These are phyloP conservation scores for Aciculosporium take DNA, from an alignment of 2,329 filamentous ascomycete genomes.

Conservation along the genomic window DNA sequence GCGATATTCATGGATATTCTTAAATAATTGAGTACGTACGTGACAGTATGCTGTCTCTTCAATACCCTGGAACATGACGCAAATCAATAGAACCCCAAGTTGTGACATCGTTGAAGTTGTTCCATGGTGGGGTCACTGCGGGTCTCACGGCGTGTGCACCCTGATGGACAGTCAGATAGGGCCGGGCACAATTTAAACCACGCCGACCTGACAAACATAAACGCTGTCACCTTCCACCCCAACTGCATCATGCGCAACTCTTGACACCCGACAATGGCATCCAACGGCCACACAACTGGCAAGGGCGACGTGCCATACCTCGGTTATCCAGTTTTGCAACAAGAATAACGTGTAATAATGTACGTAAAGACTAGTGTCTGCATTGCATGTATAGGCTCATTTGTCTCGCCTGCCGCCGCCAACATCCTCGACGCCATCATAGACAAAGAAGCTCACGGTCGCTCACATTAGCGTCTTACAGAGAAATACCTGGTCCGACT, in stretches of 20 bases:
- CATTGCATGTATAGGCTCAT: background rate
- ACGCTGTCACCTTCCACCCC: background rate
- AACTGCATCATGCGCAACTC: background rate
- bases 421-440: background rate
- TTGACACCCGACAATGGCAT: too few species aligned
- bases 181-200: too few species aligned
- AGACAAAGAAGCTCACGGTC: background rate
- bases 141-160: background rate
- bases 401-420: background rate
- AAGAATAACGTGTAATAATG: background rate
- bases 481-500: background rate
- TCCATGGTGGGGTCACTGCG: background rate
- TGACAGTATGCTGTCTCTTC: too few species aligned
- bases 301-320: too few species aligned
- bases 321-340: background rate
- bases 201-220: too few species aligned
- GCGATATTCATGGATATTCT: too few species aligned
- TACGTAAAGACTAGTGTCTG: constrained; percentile 2
- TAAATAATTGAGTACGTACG: too few species aligned
- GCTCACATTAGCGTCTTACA: background rate
- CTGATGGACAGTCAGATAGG: background rate
- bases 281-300: too few species aligned
- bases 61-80: too few species aligned
- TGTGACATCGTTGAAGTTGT: too few species aligned
- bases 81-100: too few species aligned